Base-by-base conservation (phyloP, 805 yeast species). In the Zygosaccharomyces bisporus region DNA sequence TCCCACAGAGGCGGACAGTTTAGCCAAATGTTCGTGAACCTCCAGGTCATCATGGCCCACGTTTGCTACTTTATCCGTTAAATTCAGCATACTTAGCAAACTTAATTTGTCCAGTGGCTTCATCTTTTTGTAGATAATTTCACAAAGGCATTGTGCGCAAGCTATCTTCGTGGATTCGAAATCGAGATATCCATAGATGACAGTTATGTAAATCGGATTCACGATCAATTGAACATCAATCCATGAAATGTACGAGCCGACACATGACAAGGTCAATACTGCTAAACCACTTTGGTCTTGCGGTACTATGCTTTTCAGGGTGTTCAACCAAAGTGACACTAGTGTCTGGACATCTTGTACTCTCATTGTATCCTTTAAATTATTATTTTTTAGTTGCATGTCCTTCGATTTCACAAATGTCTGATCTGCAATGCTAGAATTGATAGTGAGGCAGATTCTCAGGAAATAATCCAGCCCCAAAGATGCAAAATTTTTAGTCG, bases 181-280 rank as follows among this genome's bases (percentile, higher is more conserved):
- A 43, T 72, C 73, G 50, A 88, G 70, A 56, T 75, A 81, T 46
- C 74, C 76, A 56, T 79, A 82, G 37, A 88, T 74, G 29, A 76
- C 59, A 20, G 71, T 65, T 55, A 86, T 68, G 53, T 77, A 81
- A 17, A 76, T 76, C 25, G 76, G 73, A 39, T 78, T 79, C 23
- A 89, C 73, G 43, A 91, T 79, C 54, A 87, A 70, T 43, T 81
- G 72, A 49, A 90, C 81, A 61, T 87, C 95, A 62, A 90, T 87
- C 99, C 99, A 93, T 18, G 90, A 81, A 18, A 89, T 85, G 75
- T 85, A 93, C 9, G 80, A 79, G 8, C 97, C 97, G 44, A 93
- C 78, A 44, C 56, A 86, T 54, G 49, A 84, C 73, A 47, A 78
- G 79, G 51, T 57, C 50, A 54, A 54, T 33, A 44, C 54, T 23